These are phyloP conservation scores for Chlorella sp. DNA, from an alignment of 139 green algal genomes.

Conservation along the genomic window DNA sequence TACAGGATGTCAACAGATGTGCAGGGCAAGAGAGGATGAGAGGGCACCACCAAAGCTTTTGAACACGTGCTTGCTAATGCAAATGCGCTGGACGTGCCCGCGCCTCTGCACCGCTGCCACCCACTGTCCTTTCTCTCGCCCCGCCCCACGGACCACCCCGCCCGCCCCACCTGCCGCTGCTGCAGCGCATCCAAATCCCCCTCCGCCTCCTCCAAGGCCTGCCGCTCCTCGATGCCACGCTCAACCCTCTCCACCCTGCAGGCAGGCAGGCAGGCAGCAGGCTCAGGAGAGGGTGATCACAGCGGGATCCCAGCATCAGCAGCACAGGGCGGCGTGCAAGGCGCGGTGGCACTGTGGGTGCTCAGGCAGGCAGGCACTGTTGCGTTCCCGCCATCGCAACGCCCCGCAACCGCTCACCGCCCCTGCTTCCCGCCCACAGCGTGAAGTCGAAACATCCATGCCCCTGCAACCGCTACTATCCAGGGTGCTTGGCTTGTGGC, in stretches of 20 bases:
- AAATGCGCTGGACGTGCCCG: background rate
- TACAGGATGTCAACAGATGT: too few relatives aligned
- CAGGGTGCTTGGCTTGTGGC: too few relatives aligned
- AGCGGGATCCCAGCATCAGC: background rate
- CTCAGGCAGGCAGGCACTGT: background rate
- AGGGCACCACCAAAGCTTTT: too few relatives aligned
- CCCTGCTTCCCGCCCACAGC: too few relatives aligned
- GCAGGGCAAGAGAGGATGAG: too few relatives aligned
- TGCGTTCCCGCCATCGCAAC: background rate
- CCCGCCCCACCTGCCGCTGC: constrained; percentile 30
- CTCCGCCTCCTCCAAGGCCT: background rate
- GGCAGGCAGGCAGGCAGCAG: background rate
- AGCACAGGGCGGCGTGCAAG: background rate
- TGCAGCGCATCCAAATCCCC: constrained; percentile 21
- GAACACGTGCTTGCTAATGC: too few relatives aligned
- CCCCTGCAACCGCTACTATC: too few relatives aligned
- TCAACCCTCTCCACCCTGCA: constrained; percentile 36
- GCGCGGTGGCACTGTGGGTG: background rate
- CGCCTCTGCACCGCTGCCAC: background rate
- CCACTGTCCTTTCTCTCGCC: background rate
- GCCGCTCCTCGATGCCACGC: background rate
- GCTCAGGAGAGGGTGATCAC: too few relatives aligned
- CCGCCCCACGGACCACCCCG: background rate
- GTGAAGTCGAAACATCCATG: too few relatives aligned
- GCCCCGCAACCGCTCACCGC: background rate